Evolutionary conservation across 1,284 basidiomycete species (phyloP).

Genomic region (Leccinum subatratum): DNA sequence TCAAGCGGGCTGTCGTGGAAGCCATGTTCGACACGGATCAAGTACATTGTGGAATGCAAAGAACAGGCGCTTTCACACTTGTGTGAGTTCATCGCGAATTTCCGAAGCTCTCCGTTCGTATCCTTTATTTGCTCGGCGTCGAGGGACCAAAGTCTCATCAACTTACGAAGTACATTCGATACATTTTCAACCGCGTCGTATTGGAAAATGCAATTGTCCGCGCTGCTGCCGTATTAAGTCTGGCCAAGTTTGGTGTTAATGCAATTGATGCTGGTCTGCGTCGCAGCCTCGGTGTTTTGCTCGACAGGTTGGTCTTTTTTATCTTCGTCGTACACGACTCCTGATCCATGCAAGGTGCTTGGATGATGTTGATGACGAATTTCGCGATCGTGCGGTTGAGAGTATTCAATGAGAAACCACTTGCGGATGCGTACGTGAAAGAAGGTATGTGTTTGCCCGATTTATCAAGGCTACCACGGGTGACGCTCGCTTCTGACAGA

Average conservation of each 20-base stretch:
- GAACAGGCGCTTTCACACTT: constrained; percentile 95
- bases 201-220: constrained; percentile 97
- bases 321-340: constrained; percentile 8
- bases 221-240: constrained; percentile 89
- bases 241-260: constrained; percentile 96
- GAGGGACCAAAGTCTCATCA: constrained; percentile 95
- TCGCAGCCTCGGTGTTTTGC: constrained; percentile 81
- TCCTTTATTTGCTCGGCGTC: constrained; percentile 90
- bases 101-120: constrained; percentile 96
- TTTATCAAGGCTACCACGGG: neutral
- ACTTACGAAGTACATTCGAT: constrained; percentile 97
- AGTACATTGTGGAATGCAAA: constrained; percentile 92
- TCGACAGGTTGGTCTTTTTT: constrained; percentile 61
- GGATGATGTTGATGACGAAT: constrained; percentile 99
- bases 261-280: constrained; percentile 74
- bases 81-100: constrained; percentile 99
- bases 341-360: constrained; percentile 64
- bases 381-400: constrained; percentile 95
- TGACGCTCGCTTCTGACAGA: constrained; percentile 46
- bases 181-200: constrained; percentile 99
- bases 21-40: constrained; percentile 99
- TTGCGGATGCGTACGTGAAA: constrained; percentile 85
- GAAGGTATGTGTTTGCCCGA: constrained; percentile 56
- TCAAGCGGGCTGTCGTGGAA: constrained; percentile 98
- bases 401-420: constrained; percentile 72